Evolutionary conservation across 495 filamentous ascomycete genomes (phyloP), one percentile per base, ranked within the genome.

Genomic region (Antarctomyces pellizariae): DNA sequence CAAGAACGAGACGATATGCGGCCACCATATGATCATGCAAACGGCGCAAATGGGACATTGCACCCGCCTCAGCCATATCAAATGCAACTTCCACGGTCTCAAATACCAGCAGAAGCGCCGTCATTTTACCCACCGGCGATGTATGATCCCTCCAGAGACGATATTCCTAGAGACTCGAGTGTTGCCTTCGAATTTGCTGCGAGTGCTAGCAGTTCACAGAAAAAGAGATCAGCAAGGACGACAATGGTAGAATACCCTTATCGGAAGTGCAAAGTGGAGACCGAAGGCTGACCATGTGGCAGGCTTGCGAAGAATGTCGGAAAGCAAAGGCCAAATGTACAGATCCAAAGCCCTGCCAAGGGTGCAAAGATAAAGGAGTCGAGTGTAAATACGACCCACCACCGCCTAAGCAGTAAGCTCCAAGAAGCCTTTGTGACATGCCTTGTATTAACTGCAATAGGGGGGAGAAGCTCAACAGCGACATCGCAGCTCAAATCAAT

Each of bases 261-360:
- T 7, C 12, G 25, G 16, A 18, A 28, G 8, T 28, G 25, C 12
- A 37, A 26, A 29, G 40, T 39, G 30, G 40, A 36, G 11, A 31
- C 36, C 16, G 7, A 37, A 16, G 37, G 36, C 7, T 34, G 36
- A n/a, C n/a, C n/a, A n/a, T n/a, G n/a, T n/a, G n/a, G n/a, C 44
- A 73, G 59, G 70, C 70, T 16, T 75, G 70, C 44, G 67, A 75
- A 35, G 59, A 57, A 38, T 75, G 70, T 47, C 56, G 70, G 25
- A 49, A 57, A 28, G 53, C 71, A n/a, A 75, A 75, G 42, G 67
- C 68, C 15, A 74, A 72, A 46, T 75, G 70, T 42, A 67, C 73
- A 32, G 70, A 75, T 50, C 52, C 53, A 28, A 68, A 58, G 44
- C 68, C 61, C 2, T 66, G 61, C 36, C 56, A 54, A 21, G 62